Percentiles rank a stretch among this genome's conserved stretches.
phyloP scores from a whole-genome alignment of 208 protist species.

The Leishmania braziliensis region DNA sequence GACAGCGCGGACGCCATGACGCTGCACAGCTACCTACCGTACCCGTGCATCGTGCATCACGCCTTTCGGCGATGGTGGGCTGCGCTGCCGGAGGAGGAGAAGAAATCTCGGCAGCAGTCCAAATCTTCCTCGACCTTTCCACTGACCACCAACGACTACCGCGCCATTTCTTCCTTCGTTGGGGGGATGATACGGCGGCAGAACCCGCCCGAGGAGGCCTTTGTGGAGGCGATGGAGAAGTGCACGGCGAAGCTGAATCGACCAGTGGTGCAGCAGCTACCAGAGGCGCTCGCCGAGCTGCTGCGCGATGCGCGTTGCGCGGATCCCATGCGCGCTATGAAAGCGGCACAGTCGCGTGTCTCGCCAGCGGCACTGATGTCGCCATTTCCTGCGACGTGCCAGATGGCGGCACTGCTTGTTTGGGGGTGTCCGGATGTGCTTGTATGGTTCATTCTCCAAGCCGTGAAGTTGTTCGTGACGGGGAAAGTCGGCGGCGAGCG shows the following conservation, averaged over 20 bases:
- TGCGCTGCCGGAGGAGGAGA: slow-evolving; percentile 2
- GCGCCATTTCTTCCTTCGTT: slow-evolving; percentile 5
- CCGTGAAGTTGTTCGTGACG: slow-evolving; percentile 18
- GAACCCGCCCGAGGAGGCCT: slow-evolving; percentile 45
- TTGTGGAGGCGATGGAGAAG: slow-evolving; percentile 61
- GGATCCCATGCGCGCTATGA: slow-evolving; percentile 14
- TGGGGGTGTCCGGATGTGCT: slow-evolving; percentile 32
- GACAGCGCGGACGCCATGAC: slow-evolving; percentile 33
- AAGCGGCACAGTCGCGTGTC: background rate
- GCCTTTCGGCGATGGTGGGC: slow-evolving; percentile 53
- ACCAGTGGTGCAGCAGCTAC: slow-evolving; percentile 24
- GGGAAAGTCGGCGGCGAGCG: slow-evolving; percentile 11
- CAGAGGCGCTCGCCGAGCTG: slow-evolving; percentile 23
- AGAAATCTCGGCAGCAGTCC: background rate
- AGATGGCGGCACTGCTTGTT: background rate
- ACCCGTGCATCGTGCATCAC: slow-evolving; percentile 81
- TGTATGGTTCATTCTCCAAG: slow-evolving; percentile 35
- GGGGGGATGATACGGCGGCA: slow-evolving; percentile 33
- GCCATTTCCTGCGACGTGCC: background rate
- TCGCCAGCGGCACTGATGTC: slow-evolving; percentile 1
- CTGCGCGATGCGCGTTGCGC: slow-evolving; percentile 39
- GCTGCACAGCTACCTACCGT: slow-evolving; percentile 88
- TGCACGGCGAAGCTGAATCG: slow-evolving; percentile 60
- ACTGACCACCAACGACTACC: slow-evolving; percentile 23
- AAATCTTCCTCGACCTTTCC: slow-evolving; percentile 9